A percentile compares a stretch with the other conserved stretches of the same genome.
These are phyloP conservation scores for Globisporangium sylvaticum DNA, from an alignment of 352 stramenopile genomes.

Conservation along the genomic window DNA sequence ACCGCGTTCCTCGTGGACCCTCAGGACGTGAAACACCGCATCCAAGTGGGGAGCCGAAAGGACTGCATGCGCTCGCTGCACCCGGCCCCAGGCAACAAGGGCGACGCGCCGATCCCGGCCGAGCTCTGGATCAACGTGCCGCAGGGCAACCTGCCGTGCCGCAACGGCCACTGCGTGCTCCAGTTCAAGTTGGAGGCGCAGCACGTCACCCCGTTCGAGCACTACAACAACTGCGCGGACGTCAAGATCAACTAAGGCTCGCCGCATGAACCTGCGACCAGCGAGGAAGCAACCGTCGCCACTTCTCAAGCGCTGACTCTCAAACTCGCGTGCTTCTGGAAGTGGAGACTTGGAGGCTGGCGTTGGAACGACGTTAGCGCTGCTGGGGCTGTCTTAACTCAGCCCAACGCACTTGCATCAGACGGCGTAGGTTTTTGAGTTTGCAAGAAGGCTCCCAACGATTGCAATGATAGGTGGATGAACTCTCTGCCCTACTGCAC, in stretches of 20 bases:
- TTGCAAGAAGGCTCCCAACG: no score
- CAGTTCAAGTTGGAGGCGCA: slow-evolving; percentile 14
- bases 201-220: slow-evolving; percentile 10
- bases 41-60: slow-evolving; percentile 29
- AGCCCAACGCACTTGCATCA: no score
- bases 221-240: slow-evolving; percentile 1
- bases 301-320: no score
- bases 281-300: no score
- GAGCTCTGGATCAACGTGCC: slow-evolving; percentile 34
- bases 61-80: slow-evolving; percentile 44
- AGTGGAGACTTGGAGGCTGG: no score
- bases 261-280: no score
- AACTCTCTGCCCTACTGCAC: no score
- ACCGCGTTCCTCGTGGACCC: slow-evolving; percentile 34
- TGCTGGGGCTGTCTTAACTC: no score
- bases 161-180: not conserved
- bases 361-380: no score
- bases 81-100: slow-evolving; percentile 24
- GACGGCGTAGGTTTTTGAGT: no score
- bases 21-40: slow-evolving; percentile 21
- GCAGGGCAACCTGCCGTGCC: slow-evolving; percentile 20
- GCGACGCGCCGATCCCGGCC: slow-evolving; percentile 24
- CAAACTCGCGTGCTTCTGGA: no score
- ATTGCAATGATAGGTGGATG: no score
- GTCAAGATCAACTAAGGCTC: slow-evolving; percentile 5